Evolutionary conservation across 2,329 filamentous ascomycete genomes (phyloP).

Genomic region (Chaetomiaceae sp.): DNA sequence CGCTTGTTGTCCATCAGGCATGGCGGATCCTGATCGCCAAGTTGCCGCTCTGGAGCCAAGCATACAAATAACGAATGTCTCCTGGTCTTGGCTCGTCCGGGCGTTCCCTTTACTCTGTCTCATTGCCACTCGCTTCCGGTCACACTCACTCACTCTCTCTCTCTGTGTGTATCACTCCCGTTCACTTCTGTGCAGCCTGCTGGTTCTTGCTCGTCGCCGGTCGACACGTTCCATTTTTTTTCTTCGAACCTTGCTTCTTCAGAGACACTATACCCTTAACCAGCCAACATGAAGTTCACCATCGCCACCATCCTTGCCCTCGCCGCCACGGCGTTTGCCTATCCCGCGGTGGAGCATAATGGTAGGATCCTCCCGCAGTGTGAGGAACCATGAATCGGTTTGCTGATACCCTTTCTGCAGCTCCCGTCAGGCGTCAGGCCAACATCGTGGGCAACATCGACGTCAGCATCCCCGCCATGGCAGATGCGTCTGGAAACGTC

Average conservation of each 20-base stretch:
- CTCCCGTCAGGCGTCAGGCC: constrained; percentile 27
- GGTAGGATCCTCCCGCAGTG: constrained; percentile 18
- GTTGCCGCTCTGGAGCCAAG: constrained; percentile 3
- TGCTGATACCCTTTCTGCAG: constrained; percentile 13
- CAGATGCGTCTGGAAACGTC: constrained; percentile 38
- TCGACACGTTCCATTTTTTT: constrained; percentile 36
- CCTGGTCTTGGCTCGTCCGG: constrained; percentile 3
- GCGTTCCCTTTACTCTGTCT: constrained; percentile 12
- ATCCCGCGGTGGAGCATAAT: constrained; percentile 23
- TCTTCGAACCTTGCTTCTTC: constrained; percentile 26
- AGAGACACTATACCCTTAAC: constrained; percentile 20
- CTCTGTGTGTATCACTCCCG: constrained; percentile 5
- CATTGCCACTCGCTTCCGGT: constrained; percentile 16
- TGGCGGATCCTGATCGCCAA: constrained; percentile 19
- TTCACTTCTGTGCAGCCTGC: constrained; percentile 19
- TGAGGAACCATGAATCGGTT: background rate
- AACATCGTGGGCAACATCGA: constrained; percentile 25
- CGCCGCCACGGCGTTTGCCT: constrained; percentile 41
- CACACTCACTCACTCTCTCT: constrained; percentile 1
- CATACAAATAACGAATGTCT: constrained; percentile 31
- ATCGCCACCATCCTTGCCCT: constrained; percentile 42
- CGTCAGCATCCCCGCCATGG: constrained; percentile 41
- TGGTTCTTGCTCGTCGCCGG: constrained; percentile 44
- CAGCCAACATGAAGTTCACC: constrained; percentile 49
- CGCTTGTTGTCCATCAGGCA: constrained; percentile 21